phyloP scores from a whole-genome alignment of 495 filamentous ascomycete genomes.

The Aspergillus kassunensis region DNA sequence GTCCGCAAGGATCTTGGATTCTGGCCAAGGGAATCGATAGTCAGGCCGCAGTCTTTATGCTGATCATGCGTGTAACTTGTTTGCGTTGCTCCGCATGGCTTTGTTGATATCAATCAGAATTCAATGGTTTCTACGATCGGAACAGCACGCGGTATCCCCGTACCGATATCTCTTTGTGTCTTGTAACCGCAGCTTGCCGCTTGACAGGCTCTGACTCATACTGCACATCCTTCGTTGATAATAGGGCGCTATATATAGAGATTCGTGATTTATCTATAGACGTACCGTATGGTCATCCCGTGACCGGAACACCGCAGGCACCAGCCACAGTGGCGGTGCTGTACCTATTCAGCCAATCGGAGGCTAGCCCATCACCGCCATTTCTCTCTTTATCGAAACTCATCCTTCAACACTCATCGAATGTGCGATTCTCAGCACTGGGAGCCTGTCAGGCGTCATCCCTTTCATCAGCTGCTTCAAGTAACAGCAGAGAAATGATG shows the following conservation, averaged over 20 bases:
- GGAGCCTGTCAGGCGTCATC: neutral
- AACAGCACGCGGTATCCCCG: neutral
- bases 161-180: too few species aligned
- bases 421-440: neutral
- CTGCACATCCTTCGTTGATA: neutral
- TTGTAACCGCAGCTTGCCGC: neutral
- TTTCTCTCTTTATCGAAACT: conserved; percentile 10
- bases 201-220: neutral
- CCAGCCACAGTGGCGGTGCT: conserved; percentile 39
- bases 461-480: neutral
- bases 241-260: neutral
- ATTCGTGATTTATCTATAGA: neutral
- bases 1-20: conserved; percentile 5
- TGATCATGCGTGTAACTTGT: neutral
- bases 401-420: neutral
- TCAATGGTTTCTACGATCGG: neutral
- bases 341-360: conserved; percentile 31
- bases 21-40: neutral
- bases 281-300: conserved; percentile 15
- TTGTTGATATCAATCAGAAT: neutral
- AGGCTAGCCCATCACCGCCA: conserved; percentile 31
- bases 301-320: conserved; percentile 12
- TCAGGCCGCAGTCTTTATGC: neutral
- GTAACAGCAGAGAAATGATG: neutral
- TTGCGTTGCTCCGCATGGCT: neutral